phyloP scores from a whole-genome alignment of 2,329 filamentous ascomycete species.

The Cladosporium sp. region DNA sequence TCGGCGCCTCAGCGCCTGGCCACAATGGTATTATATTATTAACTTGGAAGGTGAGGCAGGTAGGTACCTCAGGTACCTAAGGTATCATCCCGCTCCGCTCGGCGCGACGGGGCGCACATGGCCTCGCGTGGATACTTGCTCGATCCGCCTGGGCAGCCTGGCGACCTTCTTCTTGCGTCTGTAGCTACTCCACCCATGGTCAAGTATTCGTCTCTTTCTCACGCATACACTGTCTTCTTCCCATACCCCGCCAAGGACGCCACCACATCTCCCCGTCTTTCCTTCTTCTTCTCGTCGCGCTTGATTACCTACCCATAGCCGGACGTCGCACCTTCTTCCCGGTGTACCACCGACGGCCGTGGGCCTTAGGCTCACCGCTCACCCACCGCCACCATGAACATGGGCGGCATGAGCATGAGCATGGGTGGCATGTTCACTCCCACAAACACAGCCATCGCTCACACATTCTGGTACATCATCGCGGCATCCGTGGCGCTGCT shows the following conservation, averaged over 20 bases:
- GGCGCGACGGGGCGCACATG: too few relatives aligned
- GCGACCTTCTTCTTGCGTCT: too few relatives aligned
- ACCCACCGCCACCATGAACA: conserved; percentile 16
- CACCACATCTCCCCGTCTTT: not conserved
- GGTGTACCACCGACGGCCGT: not conserved
- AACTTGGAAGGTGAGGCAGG: too few relatives aligned
- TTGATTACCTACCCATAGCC: conserved; percentile 3
- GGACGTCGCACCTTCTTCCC: not conserved
- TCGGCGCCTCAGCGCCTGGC: too few relatives aligned
- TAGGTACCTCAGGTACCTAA: too few relatives aligned
- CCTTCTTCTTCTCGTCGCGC: not conserved
- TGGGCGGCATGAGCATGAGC: conserved; percentile 25
- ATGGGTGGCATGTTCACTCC: conserved; percentile 22
- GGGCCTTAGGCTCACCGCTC: not conserved
- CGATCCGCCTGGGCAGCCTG: too few relatives aligned
- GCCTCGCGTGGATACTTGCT: too few relatives aligned
- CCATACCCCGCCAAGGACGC: not conserved
- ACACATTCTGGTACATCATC: conserved; percentile 26
- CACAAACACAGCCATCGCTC: conserved; percentile 21
- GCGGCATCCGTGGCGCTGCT: conserved; percentile 22
- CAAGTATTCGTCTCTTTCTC: conserved; percentile 4
- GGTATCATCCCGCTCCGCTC: too few relatives aligned
- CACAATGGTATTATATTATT: too few relatives aligned
- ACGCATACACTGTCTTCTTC: not conserved
- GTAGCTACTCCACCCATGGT: not conserved